Percentiles rank a stretch among this genome's conserved stretches.
phyloP scores from a whole-genome alignment of 1,139 yeast genomes.

The Zygosaccharomyces pseudobailii region DNA sequence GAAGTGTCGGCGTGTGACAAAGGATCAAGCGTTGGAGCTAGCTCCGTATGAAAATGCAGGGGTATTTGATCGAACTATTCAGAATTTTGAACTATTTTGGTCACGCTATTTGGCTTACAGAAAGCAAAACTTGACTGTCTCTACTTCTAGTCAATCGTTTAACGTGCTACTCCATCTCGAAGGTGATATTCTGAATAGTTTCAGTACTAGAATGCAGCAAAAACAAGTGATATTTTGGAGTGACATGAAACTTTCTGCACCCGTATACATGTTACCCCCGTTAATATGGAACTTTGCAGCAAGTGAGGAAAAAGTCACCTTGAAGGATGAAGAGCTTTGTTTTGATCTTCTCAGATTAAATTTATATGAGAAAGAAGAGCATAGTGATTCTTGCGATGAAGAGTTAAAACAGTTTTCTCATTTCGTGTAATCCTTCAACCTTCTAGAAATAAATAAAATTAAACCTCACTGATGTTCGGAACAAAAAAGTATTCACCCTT shows the following conservation, averaged over 20 bases:
- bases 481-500: background rate
- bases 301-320: background rate
- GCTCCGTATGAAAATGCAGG: conserved; percentile 8
- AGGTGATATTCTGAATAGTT: background rate
- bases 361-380: conserved; percentile 1
- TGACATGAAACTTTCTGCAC: conserved; percentile 8
- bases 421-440: background rate
- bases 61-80: conserved; percentile 6
- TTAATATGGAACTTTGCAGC: background rate
- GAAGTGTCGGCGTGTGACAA: conserved; percentile 7
- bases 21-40: conserved; percentile 11
- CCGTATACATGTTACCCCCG: conserved; percentile 7
- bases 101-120: conserved; percentile 10
- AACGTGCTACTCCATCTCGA: conserved; percentile 3
- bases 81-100: conserved; percentile 8
- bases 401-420: conserved; percentile 8
- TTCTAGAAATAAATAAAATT: too few species aligned
- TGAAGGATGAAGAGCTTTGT: background rate
- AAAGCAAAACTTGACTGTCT: conserved; percentile 1
- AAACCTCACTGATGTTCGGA: background rate
- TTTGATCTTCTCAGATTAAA: background rate
- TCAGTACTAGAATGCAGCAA: conserved; percentile 1
- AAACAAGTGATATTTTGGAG: conserved; percentile 10
- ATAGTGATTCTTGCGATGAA: conserved; percentile 10
- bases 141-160: background rate